Conservation (phyloP, 768 basidiomycete genomes). For the Leccinum incarnatum region DNA sequence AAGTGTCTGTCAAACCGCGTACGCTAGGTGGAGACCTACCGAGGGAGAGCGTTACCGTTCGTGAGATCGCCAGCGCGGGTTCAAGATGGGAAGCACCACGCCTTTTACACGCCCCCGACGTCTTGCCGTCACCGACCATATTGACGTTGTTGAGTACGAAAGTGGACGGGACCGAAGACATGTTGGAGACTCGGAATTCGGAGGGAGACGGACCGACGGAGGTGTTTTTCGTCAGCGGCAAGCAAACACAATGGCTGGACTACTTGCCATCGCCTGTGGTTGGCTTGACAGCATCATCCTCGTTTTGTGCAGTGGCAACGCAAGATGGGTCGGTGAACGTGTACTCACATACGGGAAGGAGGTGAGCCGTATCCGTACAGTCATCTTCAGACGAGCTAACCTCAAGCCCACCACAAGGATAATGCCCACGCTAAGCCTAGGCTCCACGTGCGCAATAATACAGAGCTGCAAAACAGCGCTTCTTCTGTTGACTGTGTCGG, state of each 20-base stretch:
- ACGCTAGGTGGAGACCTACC: slow-evolving; percentile 71
- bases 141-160: slow-evolving; percentile 57
- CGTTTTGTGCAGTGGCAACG: slow-evolving; percentile 73
- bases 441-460: slow-evolving; percentile 66
- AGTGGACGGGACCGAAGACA: slow-evolving; percentile 64
- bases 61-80: slow-evolving; percentile 45
- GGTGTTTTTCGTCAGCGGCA: slow-evolving; percentile 59
- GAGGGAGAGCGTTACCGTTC: slow-evolving; percentile 48
- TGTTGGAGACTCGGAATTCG: slow-evolving; percentile 77
- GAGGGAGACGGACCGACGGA: slow-evolving; percentile 66
- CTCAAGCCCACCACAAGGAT: slow-evolving; percentile 44
- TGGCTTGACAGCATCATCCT: slow-evolving; percentile 56
- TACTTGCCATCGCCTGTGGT: slow-evolving; percentile 78
- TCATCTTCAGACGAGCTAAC: background rate
- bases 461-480: slow-evolving; percentile 63
- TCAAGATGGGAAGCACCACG: slow-evolving; percentile 19
- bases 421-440: slow-evolving; percentile 74
- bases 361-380: slow-evolving; percentile 44
- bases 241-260: slow-evolving; percentile 85
- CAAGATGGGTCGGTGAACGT: slow-evolving; percentile 80
- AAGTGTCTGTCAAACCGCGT: slow-evolving; percentile 36
- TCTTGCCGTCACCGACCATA: slow-evolving; percentile 50
- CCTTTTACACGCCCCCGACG: slow-evolving; percentile 19
- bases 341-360: slow-evolving; percentile 81
- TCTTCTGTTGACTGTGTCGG: slow-evolving; percentile 68